Base-by-base conservation (phyloP, 352 stramenopile species). In the Aphanomyces stellatus region DNA sequence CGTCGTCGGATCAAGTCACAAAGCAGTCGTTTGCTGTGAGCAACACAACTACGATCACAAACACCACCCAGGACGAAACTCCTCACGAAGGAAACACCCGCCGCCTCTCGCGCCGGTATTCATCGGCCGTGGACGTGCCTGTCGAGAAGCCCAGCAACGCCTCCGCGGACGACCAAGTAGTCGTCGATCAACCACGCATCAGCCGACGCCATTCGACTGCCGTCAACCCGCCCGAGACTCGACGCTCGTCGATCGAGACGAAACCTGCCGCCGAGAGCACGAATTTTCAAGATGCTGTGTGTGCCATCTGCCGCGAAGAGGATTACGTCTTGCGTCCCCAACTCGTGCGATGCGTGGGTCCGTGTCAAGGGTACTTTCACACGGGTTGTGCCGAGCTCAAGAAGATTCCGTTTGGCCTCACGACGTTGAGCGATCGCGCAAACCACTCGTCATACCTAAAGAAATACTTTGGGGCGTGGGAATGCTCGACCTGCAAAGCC, bases 321-420 rank as follows among this genome's bases (percentile, higher is more conserved):
- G 85, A 93, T 73, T 91, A 88, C 69, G 86, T 91, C 78, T 88
- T 86, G 74, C 79, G 85, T 1, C 74, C 85, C 4, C 85, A 93
- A 63, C 69, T 93, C 48, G 80, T 93, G 0, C 68, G 51, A 0
- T 93, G 85, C 69, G 75, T 60, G 2, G 81, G 78, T 0, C 35
- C 53, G 8, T 93, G 85, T 24, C 65, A 66, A 19, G 75, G 70
- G 11, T 79, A 76, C 40, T 93, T 88, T 42, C 85, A 93, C 67
- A 91, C 85, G 13, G 87, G 72, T 6, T 93, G 85, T 55, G 85
- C 86, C 19, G 85, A 82, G 1, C 53, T 91, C 13, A 83, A 82
- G 49, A 88, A 88, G 53, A 90, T 93, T 31, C 85, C 82, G 6
- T 93, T 93, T 49, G 83, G 85, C 1, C 68, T 93, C 41, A 91